These are phyloP conservation scores for Starmerella asiatica DNA, from an alignment of 805 yeast genomes.

Conservation along the genomic window DNA sequence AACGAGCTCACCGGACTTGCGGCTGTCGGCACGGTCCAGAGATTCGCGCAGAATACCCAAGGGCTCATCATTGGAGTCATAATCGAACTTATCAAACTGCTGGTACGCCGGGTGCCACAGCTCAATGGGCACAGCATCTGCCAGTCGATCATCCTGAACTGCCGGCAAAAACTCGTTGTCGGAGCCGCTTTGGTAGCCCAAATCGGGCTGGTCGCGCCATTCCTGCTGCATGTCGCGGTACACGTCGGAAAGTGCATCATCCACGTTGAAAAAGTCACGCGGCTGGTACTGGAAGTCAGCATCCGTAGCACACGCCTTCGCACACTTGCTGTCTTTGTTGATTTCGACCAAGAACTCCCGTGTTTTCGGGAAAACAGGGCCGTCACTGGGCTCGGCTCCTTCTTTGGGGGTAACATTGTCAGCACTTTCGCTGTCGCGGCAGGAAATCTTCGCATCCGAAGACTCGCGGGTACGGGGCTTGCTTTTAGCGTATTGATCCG, in stretches of 20 bases:
- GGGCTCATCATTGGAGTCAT: neutral
- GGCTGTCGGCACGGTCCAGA: neutral
- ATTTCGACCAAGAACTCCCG: slow-evolving; percentile 6
- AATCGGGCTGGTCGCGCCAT: neutral
- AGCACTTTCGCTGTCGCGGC: neutral
- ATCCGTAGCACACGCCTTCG: slow-evolving; percentile 8
- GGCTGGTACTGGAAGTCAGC: slow-evolving; percentile 8
- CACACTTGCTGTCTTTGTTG: neutral
- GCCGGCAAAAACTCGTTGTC: neutral
- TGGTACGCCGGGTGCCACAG: slow-evolving; percentile 4
- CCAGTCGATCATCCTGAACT: neutral
- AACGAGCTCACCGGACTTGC: neutral
- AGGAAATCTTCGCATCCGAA: too few species aligned
- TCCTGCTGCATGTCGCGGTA: neutral
- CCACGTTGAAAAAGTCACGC: neutral
- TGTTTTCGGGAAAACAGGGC: slow-evolving; percentile 5
- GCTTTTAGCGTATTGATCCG: too few species aligned
- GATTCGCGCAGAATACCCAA: neutral
- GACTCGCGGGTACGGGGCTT: too few species aligned
- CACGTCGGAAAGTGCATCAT: neutral
- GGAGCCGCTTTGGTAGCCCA: neutral
- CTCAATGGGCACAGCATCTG: slow-evolving; percentile 5
- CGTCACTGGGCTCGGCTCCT: too few species aligned
- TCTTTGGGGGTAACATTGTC: neutral
- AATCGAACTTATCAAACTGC: neutral